A percentile compares a stretch with the other conserved stretches of the same genome.
These are phyloP conservation scores for Zea mays DNA, from an alignment of 176 grass and related monocot species.

Conservation along the genomic window DNA sequence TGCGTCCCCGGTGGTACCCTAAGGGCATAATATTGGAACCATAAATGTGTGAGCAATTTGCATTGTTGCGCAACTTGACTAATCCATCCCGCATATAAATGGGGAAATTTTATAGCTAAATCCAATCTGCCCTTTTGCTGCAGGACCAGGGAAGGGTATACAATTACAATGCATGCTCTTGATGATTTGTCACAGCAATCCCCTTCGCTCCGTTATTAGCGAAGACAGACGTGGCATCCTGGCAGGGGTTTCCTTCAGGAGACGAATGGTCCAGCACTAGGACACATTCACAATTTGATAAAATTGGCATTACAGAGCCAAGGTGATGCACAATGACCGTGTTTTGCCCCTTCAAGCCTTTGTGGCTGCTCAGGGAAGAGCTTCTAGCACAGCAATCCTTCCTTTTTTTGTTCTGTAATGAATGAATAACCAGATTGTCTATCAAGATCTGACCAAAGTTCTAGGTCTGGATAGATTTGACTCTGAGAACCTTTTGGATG, in stretches of 20 bases:
- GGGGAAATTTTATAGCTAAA: neutral
- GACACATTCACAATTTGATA: neutral
- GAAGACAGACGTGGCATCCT: neutral
- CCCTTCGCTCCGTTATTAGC: neutral
- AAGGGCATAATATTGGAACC: no score
- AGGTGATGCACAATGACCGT: neutral
- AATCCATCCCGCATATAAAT: neutral
- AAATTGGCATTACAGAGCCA: neutral
- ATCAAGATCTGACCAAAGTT: slow-evolving; percentile 55
- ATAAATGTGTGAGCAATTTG: no score
- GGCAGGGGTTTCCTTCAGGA: neutral
- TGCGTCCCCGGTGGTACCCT: neutral
- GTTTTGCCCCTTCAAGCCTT: neutral
- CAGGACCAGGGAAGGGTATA: neutral
- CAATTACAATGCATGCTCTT: neutral
- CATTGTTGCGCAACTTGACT: no score
- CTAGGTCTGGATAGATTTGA: slow-evolving; percentile 53
- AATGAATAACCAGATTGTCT: slow-evolving; percentile 40
- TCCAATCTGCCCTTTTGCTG: neutral
- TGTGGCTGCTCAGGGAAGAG: neutral
- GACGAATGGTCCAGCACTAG: neutral
- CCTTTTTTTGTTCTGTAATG: neutral
- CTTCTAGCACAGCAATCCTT: neutral
- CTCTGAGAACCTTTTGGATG: slow-evolving; percentile 39
- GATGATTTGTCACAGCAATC: neutral